These are phyloP conservation scores for Backusella australiensis DNA, from an alignment of 192 early-diverging fungal species.

Conservation along the genomic window DNA sequence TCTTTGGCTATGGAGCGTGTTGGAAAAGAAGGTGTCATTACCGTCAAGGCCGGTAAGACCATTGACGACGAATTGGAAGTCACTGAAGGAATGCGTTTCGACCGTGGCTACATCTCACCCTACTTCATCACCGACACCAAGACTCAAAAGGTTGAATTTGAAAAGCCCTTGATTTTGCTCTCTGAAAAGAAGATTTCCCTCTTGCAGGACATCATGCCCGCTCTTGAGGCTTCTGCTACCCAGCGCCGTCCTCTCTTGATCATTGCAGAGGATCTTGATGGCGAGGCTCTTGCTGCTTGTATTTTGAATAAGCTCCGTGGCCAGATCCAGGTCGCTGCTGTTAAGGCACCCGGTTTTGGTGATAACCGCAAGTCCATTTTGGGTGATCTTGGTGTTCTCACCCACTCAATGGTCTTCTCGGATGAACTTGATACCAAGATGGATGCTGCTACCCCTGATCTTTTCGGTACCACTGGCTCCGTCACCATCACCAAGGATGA, in stretches of 20 bases:
- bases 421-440: slow-evolving; percentile 97
- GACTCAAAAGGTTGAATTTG: slow-evolving; percentile 97
- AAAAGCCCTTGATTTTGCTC: slow-evolving; percentile 96
- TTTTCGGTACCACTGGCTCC: slow-evolving; percentile 83
- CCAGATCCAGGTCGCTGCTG: slow-evolving; percentile 91
- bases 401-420: slow-evolving; percentile 94
- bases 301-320: slow-evolving; percentile 99
- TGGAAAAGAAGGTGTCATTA: slow-evolving; percentile 99
- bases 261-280: slow-evolving; percentile 97
- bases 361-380: slow-evolving; percentile 99
- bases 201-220: slow-evolving; percentile 93
- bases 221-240: slow-evolving; percentile 89
- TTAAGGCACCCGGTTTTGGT: slow-evolving; percentile 99
- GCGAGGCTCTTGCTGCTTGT: slow-evolving; percentile 98
- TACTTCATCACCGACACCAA: slow-evolving; percentile 99
- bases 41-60: slow-evolving; percentile 99
- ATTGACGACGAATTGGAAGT: slow-evolving; percentile 96
- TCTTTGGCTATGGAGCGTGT: slow-evolving; percentile 99
- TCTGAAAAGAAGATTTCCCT: slow-evolving; percentile 98
- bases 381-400: slow-evolving; percentile 94
- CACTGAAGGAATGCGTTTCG: slow-evolving; percentile 99
- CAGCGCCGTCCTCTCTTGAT: slow-evolving; percentile 95
- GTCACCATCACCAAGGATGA: slow-evolving; percentile 98
- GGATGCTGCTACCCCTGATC: slow-evolving; percentile 86
- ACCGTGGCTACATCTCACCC: slow-evolving; percentile 98